phyloP scores from a whole-genome alignment of 2,329 filamentous ascomycete species.

The Lachnellula arida region DNA sequence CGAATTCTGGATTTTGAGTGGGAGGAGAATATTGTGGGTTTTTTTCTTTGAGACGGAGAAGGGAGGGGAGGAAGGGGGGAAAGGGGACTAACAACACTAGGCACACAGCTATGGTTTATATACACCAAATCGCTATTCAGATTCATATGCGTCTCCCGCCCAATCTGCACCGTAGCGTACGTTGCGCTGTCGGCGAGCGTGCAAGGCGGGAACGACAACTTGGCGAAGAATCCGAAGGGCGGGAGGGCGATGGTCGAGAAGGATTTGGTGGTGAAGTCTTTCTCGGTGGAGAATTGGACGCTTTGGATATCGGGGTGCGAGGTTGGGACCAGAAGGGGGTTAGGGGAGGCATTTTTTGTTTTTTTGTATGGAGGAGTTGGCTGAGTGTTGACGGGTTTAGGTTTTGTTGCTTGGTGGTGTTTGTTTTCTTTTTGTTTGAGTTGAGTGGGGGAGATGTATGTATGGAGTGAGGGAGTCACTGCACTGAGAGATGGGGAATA shows the following conservation, averaged over 20 bases:
- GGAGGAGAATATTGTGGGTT: too few species aligned
- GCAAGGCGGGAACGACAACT: constrained; percentile 60
- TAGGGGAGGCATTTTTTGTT: constrained; percentile 48
- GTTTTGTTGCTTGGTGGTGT: neutral
- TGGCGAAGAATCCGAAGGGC: constrained; percentile 62
- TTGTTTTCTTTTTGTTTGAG: too few species aligned
- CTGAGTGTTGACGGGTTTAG: neutral
- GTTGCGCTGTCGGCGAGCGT: constrained; percentile 50
- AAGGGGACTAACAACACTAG: constrained; percentile 50
- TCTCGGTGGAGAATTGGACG: constrained; percentile 46
- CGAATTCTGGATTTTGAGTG: too few species aligned
- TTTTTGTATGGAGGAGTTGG: too few species aligned
- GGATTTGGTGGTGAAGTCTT: constrained; percentile 54
- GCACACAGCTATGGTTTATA: constrained; percentile 65
- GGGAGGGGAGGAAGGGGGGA: neutral
- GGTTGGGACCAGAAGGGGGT: constrained; percentile 54
- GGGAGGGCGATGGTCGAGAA: constrained; percentile 50
- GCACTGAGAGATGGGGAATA: too few species aligned
- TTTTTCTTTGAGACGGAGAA: neutral
- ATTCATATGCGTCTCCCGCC: constrained; percentile 50
- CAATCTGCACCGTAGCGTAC: constrained; percentile 61
- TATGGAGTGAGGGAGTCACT: neutral
- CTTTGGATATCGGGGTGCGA: constrained; percentile 56
- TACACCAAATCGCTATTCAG: constrained; percentile 64
- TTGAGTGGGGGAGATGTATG: neutral